phyloP scores from a whole-genome alignment of 371 early-diverging fungal species.

The Mortierella sp. region DNA sequence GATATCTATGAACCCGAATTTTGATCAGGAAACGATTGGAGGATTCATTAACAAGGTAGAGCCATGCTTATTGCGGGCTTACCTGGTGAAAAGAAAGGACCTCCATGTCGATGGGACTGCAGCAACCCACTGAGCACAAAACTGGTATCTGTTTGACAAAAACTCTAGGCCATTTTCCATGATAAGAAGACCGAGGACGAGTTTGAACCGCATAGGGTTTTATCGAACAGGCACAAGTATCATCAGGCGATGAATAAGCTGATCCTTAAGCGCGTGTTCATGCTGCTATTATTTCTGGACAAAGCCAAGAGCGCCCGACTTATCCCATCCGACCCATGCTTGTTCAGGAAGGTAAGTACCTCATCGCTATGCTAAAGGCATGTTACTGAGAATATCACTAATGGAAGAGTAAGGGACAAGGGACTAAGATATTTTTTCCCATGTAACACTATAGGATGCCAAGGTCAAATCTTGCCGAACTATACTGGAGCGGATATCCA shows the following conservation, averaged over 20 bases:
- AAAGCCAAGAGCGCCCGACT: slow-evolving; percentile 50
- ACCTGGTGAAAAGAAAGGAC: neutral
- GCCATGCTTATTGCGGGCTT: neutral
- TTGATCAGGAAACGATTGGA: slow-evolving; percentile 32
- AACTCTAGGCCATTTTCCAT: slow-evolving; percentile 45
- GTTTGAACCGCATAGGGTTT: slow-evolving; percentile 42
- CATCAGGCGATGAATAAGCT: slow-evolving; percentile 47
- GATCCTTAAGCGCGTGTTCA: slow-evolving; percentile 46
- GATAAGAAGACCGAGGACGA: slow-evolving; percentile 32
- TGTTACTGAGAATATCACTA: no score
- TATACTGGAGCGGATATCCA: slow-evolving; percentile 36
- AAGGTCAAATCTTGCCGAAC: slow-evolving; percentile 39
- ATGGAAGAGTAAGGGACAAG: no score
- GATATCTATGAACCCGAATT: slow-evolving; percentile 38
- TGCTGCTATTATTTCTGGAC: slow-evolving; percentile 54
- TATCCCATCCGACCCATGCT: slow-evolving; percentile 53
- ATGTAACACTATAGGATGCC: slow-evolving; percentile 28
- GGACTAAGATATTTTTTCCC: no score
- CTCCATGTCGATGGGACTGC: neutral
- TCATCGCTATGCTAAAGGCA: neutral
- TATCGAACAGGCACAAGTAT: slow-evolving; percentile 43
- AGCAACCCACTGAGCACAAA: neutral
- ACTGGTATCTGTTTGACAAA: no score
- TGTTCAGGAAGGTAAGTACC: slow-evolving; percentile 48
- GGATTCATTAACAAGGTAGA: slow-evolving; percentile 47